These are phyloP conservation scores for Ustilago loliicola DNA, from an alignment of 1,284 basidiomycete genomes.

Conservation along the genomic window DNA sequence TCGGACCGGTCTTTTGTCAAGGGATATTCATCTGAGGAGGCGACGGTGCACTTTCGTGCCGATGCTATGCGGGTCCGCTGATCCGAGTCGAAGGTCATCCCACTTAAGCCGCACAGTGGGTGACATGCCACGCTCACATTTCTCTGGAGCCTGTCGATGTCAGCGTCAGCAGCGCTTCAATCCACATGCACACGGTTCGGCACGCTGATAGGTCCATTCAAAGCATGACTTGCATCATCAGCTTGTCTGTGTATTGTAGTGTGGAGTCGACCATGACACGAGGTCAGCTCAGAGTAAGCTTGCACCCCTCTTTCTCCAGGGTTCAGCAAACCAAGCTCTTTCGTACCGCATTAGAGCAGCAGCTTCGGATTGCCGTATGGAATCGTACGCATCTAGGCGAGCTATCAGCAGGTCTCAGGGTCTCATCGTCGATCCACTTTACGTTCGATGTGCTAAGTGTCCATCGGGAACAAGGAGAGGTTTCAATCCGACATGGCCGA, in stretches of 20 bases:
- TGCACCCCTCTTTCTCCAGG: background rate
- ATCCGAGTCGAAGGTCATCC: background rate
- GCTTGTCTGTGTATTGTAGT: background rate
- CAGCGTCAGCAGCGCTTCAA: background rate
- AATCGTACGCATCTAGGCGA: slow-evolving; percentile 3
- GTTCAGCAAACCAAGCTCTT: background rate
- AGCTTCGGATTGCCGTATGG: background rate
- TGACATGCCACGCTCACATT: background rate
- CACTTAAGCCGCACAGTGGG: background rate
- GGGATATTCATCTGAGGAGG: background rate
- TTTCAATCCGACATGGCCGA: background rate
- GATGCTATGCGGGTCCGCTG: background rate
- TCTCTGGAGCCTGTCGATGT: background rate
- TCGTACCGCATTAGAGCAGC: background rate
- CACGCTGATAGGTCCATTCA: background rate
- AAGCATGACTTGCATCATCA: slow-evolving; percentile 1
- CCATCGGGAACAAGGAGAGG: background rate
- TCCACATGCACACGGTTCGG: background rate
- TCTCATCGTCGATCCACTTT: slow-evolving; percentile 16
- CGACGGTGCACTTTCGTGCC: background rate
- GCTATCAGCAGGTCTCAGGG: slow-evolving; percentile 14
- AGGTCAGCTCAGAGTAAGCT: background rate
- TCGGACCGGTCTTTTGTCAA: background rate
- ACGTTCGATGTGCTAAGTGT: background rate
- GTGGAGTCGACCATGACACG: background rate